Evolutionary conservation across 169 alveolate genomes (phyloP), one percentile per base, ranked within the genome.

Genomic region (Plasmodium sp.): DNA sequence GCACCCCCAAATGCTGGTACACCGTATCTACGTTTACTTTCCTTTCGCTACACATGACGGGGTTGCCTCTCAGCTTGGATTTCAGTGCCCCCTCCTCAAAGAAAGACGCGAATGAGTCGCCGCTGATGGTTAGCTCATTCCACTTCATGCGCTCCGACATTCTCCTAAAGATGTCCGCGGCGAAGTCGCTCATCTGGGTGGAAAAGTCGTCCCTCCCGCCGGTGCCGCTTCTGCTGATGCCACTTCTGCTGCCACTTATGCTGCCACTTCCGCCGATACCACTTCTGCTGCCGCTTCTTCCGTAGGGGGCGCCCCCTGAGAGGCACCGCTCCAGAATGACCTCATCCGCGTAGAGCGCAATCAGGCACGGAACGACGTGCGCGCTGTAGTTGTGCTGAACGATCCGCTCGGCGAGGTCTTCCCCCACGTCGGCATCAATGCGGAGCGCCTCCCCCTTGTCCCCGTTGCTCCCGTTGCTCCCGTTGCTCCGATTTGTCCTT

Each of bases 61-160:
- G 9, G 80, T 85, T 85, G 3, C 36, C 18, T n/a, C 10, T 16
- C 39, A 85, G 18, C 43, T 75, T 54, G 39, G 54, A 56, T 45
- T 85, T 85, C 5, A 85, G 18, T 2, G n/a, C 58, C 3, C 80
- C 80, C 9, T 71, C 93, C 16, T 74, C 85, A 31, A 85, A 33
- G 22, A n/a, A 75, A 18, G 43, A 36, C 18, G 54, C 22, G 80
- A 85, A 85, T 4, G 80, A 45, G 16, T 51, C 71, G 34, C 86
- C 62, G 45, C 81, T 77, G 6, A 85, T 54, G 31, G 75, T 33
- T 14, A 85, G 43, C 56, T 75, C 80, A 14, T 45, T 79, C 79
- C 80, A 56, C 80, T 75, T 54, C 85, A 85, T 85, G 62, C 67
- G n/a, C 75, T 85, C 93, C 9, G n/a, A 75, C 16, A 85, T 75